phyloP scores from a whole-genome alignment of 108 stramenopile genomes.

The Stephanodiscus minutulus region DNA sequence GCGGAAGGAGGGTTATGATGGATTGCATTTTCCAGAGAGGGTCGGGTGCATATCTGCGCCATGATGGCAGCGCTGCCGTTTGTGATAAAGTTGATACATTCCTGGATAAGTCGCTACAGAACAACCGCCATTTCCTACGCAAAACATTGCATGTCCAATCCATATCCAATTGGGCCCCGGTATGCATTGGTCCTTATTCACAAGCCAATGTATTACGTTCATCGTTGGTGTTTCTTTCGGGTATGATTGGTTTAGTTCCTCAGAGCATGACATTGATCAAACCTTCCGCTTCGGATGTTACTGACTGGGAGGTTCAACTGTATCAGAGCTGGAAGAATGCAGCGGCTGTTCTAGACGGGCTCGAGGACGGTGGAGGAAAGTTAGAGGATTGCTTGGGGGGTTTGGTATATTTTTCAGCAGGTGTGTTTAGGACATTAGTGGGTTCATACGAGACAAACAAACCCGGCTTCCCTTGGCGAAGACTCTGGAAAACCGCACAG shows the following conservation, averaged over 20 bases:
- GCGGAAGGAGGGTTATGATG: conserved; percentile 75
- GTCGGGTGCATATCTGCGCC: conserved; percentile 72
- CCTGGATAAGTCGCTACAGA: conserved; percentile 49
- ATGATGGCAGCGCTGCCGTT: conserved; percentile 11
- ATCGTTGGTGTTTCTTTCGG: conserved; percentile 85
- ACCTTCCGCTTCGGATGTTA: conserved; percentile 18
- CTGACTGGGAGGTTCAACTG: conserved; percentile 63
- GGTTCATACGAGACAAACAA: background rate
- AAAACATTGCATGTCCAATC: conserved; percentile 95
- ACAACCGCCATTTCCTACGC: conserved; percentile 59
- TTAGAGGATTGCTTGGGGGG: conserved; percentile 64
- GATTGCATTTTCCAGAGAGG: conserved; percentile 80
- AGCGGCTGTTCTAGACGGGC: conserved; percentile 76
- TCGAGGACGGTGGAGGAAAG: conserved; percentile 67
- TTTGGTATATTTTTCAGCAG: conserved; percentile 62
- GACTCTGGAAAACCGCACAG: conserved; percentile 41
- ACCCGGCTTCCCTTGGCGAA: conserved; percentile 24
- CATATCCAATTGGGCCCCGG: conserved; percentile 94
- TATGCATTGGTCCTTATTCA: conserved; percentile 98
- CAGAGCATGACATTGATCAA: conserved; percentile 80
- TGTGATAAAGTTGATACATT: conserved; percentile 32
- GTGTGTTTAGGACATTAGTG: conserved; percentile 24
- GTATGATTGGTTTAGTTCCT: conserved; percentile 93
- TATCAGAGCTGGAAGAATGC: conserved; percentile 85
- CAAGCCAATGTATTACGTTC: conserved; percentile 91